These are phyloP conservation scores for Aspergillus felis DNA, from an alignment of 2,329 filamentous ascomycete genomes.

Conservation along the genomic window DNA sequence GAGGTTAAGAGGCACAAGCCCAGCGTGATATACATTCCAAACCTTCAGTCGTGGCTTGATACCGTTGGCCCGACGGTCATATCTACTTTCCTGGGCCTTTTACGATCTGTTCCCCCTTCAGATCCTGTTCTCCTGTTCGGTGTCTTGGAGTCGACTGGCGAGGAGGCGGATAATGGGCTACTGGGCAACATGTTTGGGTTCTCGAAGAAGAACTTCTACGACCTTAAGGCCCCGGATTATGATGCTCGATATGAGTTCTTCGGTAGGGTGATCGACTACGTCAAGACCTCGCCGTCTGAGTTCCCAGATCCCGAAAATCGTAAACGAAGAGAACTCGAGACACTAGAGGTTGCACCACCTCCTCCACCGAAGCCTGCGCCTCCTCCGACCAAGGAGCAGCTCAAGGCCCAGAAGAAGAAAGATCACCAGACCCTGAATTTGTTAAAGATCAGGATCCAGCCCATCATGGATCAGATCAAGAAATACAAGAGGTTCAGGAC, in stretches of 20 bases:
- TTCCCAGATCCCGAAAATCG: slow-evolving; percentile 84
- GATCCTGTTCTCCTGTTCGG: slow-evolving; percentile 86
- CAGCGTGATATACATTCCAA: slow-evolving; percentile 90
- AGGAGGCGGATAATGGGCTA: slow-evolving; percentile 60
- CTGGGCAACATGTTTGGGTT: slow-evolving; percentile 80
- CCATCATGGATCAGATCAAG: slow-evolving; percentile 96
- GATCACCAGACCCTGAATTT: slow-evolving; percentile 82
- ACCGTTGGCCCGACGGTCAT: slow-evolving; percentile 63
- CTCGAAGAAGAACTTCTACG: slow-evolving; percentile 71
- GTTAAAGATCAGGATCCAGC: slow-evolving; percentile 84
- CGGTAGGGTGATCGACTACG: slow-evolving; percentile 65
- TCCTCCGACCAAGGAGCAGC: slow-evolving; percentile 70
- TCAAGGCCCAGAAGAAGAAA: slow-evolving; percentile 72
- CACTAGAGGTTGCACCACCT: slow-evolving; percentile 69
- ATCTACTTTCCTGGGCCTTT: slow-evolving; percentile 75
- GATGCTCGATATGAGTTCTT: slow-evolving; percentile 74
- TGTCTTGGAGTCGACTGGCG: slow-evolving; percentile 68
- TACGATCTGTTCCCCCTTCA: slow-evolving; percentile 79
- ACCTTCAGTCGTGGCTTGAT: slow-evolving; percentile 81
- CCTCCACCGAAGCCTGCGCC: slow-evolving; percentile 61
- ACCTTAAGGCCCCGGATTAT: slow-evolving; percentile 63
- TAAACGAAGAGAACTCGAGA: slow-evolving; percentile 78
- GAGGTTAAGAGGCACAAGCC: slow-evolving; percentile 94
- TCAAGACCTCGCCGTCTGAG: slow-evolving; percentile 73
- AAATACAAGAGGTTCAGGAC: slow-evolving; percentile 86